phyloP scores from a whole-genome alignment of 2,329 filamentous ascomycete species.

The Coniochaeta prunicola region DNA sequence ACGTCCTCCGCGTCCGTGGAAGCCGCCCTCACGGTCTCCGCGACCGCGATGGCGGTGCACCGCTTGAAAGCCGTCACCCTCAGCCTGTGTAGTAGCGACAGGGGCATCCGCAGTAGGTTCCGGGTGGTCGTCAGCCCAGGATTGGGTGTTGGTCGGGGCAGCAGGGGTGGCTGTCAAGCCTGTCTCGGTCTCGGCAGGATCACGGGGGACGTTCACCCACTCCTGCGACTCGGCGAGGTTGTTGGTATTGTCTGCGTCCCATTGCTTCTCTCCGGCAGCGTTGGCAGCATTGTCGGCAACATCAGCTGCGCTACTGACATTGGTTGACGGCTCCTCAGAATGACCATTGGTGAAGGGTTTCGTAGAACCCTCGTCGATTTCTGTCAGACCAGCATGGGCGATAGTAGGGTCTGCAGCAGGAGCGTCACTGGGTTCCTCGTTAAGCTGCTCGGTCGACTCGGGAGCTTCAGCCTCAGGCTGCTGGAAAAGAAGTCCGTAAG shows the following conservation, averaged over 20 bases:
- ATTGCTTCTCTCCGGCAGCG: slow-evolving; percentile 57
- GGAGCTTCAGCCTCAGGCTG: slow-evolving; percentile 19
- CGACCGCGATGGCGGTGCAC: slow-evolving; percentile 56
- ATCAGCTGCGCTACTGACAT: slow-evolving; percentile 34
- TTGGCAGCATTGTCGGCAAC: slow-evolving; percentile 48
- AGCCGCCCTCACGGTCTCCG: slow-evolving; percentile 38
- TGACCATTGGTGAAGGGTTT: slow-evolving; percentile 35
- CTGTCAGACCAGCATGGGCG: slow-evolving; percentile 58
- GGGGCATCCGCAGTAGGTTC: slow-evolving; percentile 37
- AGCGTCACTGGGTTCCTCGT: slow-evolving; percentile 19
- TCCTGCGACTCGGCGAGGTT: slow-evolving; percentile 49
- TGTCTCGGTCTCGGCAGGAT: slow-evolving; percentile 67
- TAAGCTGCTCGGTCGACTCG: slow-evolving; percentile 21
- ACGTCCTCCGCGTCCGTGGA: slow-evolving; percentile 8
- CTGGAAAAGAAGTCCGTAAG: slow-evolving; percentile 39
- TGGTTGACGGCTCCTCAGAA: slow-evolving; percentile 24
- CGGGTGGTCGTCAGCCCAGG: slow-evolving; percentile 77
- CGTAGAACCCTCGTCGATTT: slow-evolving; percentile 48
- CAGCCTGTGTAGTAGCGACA: slow-evolving; percentile 27
- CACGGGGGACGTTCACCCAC: slow-evolving; percentile 58
- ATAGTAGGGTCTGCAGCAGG: slow-evolving; percentile 58
- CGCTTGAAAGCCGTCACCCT: slow-evolving; percentile 64
- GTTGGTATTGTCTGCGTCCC: slow-evolving; percentile 41
- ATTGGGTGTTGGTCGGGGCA: slow-evolving; percentile 48
- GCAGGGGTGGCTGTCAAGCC: slow-evolving; percentile 56